phyloP scores from a whole-genome alignment of 1,139 yeast genomes.

The Kodamaea sp. region DNA sequence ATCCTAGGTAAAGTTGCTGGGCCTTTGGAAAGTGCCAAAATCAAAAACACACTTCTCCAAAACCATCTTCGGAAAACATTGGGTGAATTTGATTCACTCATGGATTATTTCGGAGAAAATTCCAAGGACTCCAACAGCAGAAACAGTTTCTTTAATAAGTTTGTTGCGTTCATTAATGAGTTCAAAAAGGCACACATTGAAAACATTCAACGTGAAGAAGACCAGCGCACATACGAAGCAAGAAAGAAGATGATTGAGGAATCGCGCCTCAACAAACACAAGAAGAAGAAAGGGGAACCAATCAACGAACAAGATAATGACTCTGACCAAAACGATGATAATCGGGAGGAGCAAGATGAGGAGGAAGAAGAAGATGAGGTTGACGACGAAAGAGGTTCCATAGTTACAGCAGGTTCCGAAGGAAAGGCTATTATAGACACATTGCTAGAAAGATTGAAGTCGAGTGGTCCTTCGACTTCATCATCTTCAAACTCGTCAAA shows the following conservation, averaged over 20 bases:
- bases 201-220: constrained; percentile 50
- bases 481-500: constrained; percentile 20
- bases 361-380: constrained; percentile 15
- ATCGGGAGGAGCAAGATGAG: constrained; percentile 9
- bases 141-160: constrained; percentile 39
- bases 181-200: constrained; percentile 49
- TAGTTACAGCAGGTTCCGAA: constrained; percentile 7
- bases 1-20: constrained; percentile 48
- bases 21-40: constrained; percentile 64
- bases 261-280: constrained; percentile 15
- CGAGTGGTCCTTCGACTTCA: constrained; percentile 27
- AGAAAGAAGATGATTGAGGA: constrained; percentile 39
- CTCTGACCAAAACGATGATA: constrained; percentile 7
- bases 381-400: constrained; percentile 3
- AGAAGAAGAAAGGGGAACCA: constrained; percentile 5
- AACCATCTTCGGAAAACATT: constrained; percentile 57
- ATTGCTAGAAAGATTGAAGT: constrained; percentile 38
- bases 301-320: constrained; percentile 7
- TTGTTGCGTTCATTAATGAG: constrained; percentile 39
- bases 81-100: constrained; percentile 55
- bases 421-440: constrained; percentile 38
- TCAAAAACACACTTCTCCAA: constrained; percentile 57
- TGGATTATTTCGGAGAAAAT: constrained; percentile 86
- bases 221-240: constrained; percentile 40
- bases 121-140: constrained; percentile 52